A percentile compares a stretch with the other conserved stretches of the same genome.
Conservation (phyloP, 2,329 filamentous ascomycete genomes). For the Ophidiomyces ophidiicola region DNA sequence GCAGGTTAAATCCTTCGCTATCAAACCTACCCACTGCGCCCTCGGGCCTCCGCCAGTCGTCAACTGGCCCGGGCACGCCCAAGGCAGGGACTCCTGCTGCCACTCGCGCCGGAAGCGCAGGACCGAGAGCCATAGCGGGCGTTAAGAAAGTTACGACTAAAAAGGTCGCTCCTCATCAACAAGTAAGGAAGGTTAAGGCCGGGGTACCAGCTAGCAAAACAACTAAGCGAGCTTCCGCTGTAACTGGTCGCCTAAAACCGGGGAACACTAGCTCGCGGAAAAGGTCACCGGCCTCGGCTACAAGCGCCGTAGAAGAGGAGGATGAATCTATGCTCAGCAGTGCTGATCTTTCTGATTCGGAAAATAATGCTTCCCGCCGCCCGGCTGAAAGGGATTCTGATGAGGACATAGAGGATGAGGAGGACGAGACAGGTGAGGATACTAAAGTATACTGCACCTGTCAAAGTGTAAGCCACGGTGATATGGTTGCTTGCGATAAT, state of each 20-base stretch:
- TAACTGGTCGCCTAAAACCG: slow-evolving; percentile 27
- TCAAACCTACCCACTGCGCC: slow-evolving; percentile 43
- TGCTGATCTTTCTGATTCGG: slow-evolving; percentile 38
- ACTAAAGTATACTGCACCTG: slow-evolving; percentile 55
- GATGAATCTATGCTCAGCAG: slow-evolving; percentile 45
- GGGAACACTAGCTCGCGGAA: slow-evolving; percentile 23
- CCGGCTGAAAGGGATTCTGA: slow-evolving; percentile 22
- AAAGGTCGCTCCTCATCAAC: slow-evolving; percentile 45
- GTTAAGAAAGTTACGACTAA: slow-evolving; percentile 40
- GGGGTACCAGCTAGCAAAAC: slow-evolving; percentile 25
- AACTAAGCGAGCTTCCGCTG: slow-evolving; percentile 34
- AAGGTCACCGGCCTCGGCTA: slow-evolving; percentile 31
- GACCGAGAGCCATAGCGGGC: slow-evolving; percentile 35
- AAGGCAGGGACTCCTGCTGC: slow-evolving; percentile 44
- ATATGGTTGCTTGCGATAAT: slow-evolving; percentile 58
- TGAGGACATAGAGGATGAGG: slow-evolving; percentile 35
- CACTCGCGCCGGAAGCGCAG: slow-evolving; percentile 47
- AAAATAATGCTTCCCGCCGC: slow-evolving; percentile 24
- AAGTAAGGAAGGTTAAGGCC: slow-evolving; percentile 32
- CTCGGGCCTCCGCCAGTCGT: slow-evolving; percentile 48
- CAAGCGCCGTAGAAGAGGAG: slow-evolving; percentile 32
- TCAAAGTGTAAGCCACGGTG: slow-evolving; percentile 51
- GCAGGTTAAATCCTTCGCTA: slow-evolving; percentile 43
- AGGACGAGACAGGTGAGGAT: slow-evolving; percentile 43
- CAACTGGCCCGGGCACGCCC: slow-evolving; percentile 51